phyloP scores from a whole-genome alignment of 345 rosid species.

The Salix dunnii region DNA sequence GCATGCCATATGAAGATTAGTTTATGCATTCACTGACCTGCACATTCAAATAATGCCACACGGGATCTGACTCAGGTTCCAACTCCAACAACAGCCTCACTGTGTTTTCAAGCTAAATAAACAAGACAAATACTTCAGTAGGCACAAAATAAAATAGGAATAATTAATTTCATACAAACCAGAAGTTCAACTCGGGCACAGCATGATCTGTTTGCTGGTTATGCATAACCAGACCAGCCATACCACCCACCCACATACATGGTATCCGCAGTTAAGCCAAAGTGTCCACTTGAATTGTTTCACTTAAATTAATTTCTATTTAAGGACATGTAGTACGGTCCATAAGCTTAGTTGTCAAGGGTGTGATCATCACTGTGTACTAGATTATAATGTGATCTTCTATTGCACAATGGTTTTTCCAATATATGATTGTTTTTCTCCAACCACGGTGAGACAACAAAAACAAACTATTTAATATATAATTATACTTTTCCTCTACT shows the following conservation, averaged over 20 bases:
- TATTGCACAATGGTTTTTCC: neutral
- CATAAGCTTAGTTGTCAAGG: neutral
- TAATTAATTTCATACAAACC: neutral
- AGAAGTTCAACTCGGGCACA: neutral
- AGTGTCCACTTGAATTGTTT: neutral
- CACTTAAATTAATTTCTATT: no score
- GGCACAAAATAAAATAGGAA: conserved; percentile 7
- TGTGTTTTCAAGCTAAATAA: conserved; percentile 84
- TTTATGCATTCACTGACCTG: conserved; percentile 57
- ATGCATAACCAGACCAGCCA: neutral
- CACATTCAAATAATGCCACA: conserved; percentile 89
- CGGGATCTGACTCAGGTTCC: conserved; percentile 97
- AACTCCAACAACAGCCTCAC: conserved; percentile 93
- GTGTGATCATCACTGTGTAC: neutral
- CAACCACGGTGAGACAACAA: neutral
- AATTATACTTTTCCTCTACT: neutral
- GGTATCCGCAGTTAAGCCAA: neutral
- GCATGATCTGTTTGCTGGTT: neutral
- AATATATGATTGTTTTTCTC: neutral
- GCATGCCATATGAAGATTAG: neutral
- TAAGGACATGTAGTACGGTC: neutral
- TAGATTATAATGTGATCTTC: neutral
- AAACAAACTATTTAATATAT: neutral
- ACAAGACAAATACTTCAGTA: conserved; percentile 14
- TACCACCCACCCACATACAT: neutral